Evolutionary conservation across 192 early-diverging fungal species (phyloP).

Genomic region (Backusella westeae): DNA sequence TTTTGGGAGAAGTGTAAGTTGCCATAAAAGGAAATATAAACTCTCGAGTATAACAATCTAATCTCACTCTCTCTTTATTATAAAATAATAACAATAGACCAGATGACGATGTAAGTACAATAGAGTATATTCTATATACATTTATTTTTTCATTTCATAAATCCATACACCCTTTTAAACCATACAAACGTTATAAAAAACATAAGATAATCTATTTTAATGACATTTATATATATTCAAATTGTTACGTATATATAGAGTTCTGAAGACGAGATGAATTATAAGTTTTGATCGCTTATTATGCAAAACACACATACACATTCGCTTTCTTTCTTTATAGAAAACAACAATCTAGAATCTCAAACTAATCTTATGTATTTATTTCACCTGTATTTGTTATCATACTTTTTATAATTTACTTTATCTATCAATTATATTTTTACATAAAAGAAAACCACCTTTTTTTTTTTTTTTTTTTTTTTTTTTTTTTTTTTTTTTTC

Average conservation of each 20-base stretch:
- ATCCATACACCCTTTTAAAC: background rate
- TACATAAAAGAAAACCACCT: background rate
- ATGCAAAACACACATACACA: background rate
- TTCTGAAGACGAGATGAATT: slow-evolving; percentile 3
- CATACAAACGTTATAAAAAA: background rate
- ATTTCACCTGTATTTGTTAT: background rate
- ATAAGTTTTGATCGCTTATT: background rate
- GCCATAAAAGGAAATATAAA: background rate
- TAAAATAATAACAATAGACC: background rate
- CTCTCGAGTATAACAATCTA: background rate
- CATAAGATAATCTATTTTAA: background rate
- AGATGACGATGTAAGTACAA: slow-evolving; percentile 17
- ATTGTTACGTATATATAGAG: background rate
- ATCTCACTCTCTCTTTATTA: background rate
- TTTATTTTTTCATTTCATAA: background rate
- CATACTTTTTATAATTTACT: background rate
- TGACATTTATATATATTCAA: background rate
- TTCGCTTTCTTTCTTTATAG: background rate
- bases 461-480: background rate
- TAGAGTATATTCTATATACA: background rate
- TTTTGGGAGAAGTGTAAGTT: slow-evolving; percentile 46
- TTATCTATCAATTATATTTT: background rate
- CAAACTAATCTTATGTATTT: background rate
- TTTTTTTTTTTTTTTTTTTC: background rate
- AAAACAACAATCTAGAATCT: background rate